phyloP scores from a whole-genome alignment of 257 asterid genomes.

The Capsicum chinense region DNA sequence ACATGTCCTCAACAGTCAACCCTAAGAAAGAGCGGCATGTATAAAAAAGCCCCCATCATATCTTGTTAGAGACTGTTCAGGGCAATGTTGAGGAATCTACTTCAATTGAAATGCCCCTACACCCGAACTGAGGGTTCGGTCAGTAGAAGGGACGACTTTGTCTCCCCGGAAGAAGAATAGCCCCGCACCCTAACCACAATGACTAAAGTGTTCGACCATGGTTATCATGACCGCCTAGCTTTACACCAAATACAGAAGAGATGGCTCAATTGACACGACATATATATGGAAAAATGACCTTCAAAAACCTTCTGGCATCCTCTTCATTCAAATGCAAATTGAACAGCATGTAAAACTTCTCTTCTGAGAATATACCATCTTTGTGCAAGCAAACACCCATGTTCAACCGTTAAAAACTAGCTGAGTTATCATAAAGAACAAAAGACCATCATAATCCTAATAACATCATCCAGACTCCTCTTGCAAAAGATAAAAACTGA shows the following conservation, averaged over 20 bases:
- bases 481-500: background rate
- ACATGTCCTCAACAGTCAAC: background rate
- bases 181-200: background rate
- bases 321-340: slow-evolving; percentile 17
- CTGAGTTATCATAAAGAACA: slow-evolving; percentile 19
- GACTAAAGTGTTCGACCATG: background rate
- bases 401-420: slow-evolving; percentile 15
- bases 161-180: no score
- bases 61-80: background rate
- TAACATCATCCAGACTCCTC: background rate
- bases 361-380: background rate
- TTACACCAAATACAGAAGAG: slow-evolving; percentile 24
- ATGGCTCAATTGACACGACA: background rate
- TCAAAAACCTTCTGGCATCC: background rate
- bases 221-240: background rate
- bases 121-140: no score
- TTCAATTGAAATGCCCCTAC: background rate
- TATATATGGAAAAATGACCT: background rate
- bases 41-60: background rate
- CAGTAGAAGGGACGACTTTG: no score
- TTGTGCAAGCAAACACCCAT: slow-evolving; percentile 14
- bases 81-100: background rate
- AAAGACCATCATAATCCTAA: slow-evolving; percentile 13
- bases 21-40: slow-evolving; percentile 1
- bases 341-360: slow-evolving; percentile 6